These are phyloP conservation scores for Talaromyces wortmannii DNA, from an alignment of 495 filamentous ascomycete species.

Conservation along the genomic window DNA sequence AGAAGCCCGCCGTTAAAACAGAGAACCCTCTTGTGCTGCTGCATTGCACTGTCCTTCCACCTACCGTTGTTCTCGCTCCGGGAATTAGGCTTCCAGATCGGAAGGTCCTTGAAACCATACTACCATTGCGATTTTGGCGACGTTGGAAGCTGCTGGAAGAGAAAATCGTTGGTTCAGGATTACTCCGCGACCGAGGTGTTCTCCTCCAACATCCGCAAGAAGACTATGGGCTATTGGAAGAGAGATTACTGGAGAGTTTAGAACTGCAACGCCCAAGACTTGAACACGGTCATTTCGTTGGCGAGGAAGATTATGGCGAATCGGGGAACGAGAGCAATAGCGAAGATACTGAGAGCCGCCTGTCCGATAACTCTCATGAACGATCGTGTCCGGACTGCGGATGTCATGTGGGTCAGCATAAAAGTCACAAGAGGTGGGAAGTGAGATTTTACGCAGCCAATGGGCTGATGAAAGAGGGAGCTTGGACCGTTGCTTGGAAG, in stretches of 20 bases:
- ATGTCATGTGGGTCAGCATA: slow-evolving; percentile 40
- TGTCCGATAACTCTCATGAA: slow-evolving; percentile 27
- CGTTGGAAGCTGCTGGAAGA: slow-evolving; percentile 73
- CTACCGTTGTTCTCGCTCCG: slow-evolving; percentile 60
- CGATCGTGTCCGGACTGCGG: slow-evolving; percentile 58
- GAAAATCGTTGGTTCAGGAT: slow-evolving; percentile 61
- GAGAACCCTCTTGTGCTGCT: slow-evolving; percentile 77
- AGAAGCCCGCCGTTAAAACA: slow-evolving; percentile 50
- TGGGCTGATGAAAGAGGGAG: slow-evolving; percentile 83
- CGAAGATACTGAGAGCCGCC: slow-evolving; percentile 24
- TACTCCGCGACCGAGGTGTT: slow-evolving; percentile 72
- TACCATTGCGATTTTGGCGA: slow-evolving; percentile 53
- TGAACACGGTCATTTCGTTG: slow-evolving; percentile 69
- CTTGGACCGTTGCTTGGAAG: slow-evolving; percentile 89
- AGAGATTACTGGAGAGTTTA: slow-evolving; percentile 80
- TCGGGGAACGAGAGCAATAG: slow-evolving; percentile 26
- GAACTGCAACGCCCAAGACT: slow-evolving; percentile 68
- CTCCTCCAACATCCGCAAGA: slow-evolving; percentile 84
- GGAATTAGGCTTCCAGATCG: slow-evolving; percentile 32
- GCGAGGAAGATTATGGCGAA: slow-evolving; percentile 31
- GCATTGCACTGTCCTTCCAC: slow-evolving; percentile 76
- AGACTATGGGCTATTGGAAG: slow-evolving; percentile 87
- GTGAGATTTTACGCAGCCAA: slow-evolving; percentile 90
- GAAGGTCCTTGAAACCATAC: slow-evolving; percentile 46
- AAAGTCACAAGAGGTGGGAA: slow-evolving; percentile 59